Conservation (phyloP, 768 basidiomycete genomes). For the Russula olivacea region DNA sequence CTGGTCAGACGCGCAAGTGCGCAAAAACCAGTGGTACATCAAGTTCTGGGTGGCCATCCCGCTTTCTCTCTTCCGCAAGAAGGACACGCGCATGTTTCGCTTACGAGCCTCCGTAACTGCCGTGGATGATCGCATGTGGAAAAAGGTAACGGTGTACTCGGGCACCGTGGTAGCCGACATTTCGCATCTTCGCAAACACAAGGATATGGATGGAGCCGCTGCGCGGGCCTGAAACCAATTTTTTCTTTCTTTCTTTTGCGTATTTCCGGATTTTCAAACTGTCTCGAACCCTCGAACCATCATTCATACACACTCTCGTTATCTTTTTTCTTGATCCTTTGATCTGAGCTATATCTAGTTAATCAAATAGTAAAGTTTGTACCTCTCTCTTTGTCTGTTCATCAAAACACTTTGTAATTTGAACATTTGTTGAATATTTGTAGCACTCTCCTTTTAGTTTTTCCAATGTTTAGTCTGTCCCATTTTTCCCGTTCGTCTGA, state of each 20-base stretch:
- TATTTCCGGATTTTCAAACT: background rate
- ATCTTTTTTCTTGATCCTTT: background rate
- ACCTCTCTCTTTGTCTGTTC: background rate
- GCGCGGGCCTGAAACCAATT: conserved; percentile 1
- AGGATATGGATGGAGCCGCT: conserved; percentile 22
- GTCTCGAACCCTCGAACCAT: background rate
- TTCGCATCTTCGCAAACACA: conserved; percentile 23
- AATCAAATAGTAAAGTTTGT: background rate
- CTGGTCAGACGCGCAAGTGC: conserved; percentile 20
- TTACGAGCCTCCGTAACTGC: conserved; percentile 14
- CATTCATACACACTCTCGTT: background rate
- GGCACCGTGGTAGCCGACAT: conserved; percentile 24
- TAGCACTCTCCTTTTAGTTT: conserved; percentile 3
- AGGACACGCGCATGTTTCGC: conserved; percentile 24
- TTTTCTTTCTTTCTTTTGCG: background rate
- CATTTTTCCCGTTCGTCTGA: background rate
- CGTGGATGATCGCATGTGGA: conserved; percentile 24
- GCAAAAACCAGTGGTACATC: conserved; percentile 23
- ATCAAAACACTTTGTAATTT: background rate
- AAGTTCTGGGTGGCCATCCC: conserved; percentile 27
- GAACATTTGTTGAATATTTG: no score
- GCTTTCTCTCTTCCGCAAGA: conserved; percentile 24
- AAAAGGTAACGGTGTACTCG: conserved; percentile 17
- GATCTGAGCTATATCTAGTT: background rate
- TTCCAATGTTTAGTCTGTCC: background rate